Base-by-base conservation (phyloP, 1,284 basidiomycete genomes). In the Fomitopsis pinicola region DNA sequence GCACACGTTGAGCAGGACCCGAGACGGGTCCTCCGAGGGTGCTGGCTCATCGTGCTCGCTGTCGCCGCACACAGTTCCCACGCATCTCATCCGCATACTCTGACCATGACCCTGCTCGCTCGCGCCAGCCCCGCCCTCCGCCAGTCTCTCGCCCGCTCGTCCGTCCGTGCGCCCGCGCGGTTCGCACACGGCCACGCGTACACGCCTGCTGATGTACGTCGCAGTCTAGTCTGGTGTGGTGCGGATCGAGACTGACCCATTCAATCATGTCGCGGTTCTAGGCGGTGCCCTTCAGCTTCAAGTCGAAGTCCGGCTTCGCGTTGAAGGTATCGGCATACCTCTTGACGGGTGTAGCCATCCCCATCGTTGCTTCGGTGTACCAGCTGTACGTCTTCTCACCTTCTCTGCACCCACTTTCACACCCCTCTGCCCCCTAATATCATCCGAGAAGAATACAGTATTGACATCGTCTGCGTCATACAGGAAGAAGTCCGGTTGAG, bases 221-320 rank as follows among this genome's bases (percentile, higher is more conserved):
- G 59, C 40, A 22, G 53, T 61, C 28, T 66, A 55, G 59, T 57
- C 26, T 59, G 55, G 54, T 57, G 14, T 54, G 10, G 45, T n/a
- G 7, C n/a, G 12, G 12, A 15, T 4, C 15, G 58, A 26, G 6
- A n/a, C 22, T 35, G 36, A 46, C 38, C 9, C 17, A 40, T 15
- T 30, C 5, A 4, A n/a, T 15, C 28, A 15, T 22, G n/a, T 54
- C 9, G 35, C 5, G 15, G 33, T 19, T 58, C 17, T 67, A 91
- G 88, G 86, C 88, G 73, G 78, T 91, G 42, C 90, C 91, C 19
- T 92, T 92, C 77, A 75, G 79, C 58, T 83, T 80, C 57, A 69
- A 79, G 57, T 84, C 82, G 70, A 89, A 84, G 73, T 70, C 68
- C 36, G 65, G 73, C 4, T 91, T 89, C 66, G 90, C 77, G 15